These are phyloP conservation scores for Periconia macrospinosa DNA, from an alignment of 2,329 filamentous ascomycete species.

Conservation along the genomic window DNA sequence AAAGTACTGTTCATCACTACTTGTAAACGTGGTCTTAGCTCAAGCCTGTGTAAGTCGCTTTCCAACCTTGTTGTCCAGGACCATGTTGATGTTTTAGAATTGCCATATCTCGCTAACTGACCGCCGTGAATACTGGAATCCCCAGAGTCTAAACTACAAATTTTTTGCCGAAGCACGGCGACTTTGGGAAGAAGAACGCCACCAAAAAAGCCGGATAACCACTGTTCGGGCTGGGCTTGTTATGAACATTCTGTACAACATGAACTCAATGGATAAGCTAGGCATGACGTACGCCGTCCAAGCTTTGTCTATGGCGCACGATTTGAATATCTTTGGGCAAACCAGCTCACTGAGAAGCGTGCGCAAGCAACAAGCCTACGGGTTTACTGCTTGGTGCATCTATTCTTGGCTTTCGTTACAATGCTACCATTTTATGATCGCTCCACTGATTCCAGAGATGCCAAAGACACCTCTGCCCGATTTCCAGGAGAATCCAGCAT, in stretches of 20 bases:
- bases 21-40: constrained; percentile 10
- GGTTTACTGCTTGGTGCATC: not conserved
- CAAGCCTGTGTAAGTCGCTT: constrained; percentile 7
- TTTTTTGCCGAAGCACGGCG: constrained; percentile 2
- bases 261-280: constrained; percentile 1
- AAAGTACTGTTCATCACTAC: constrained; percentile 12
- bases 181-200: constrained; percentile 1
- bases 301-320: not conserved
- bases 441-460: not conserved
- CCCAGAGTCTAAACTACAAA: not conserved
- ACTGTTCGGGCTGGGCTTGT: constrained; percentile 2
- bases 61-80: not conserved
- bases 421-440: not conserved
- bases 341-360: not conserved
- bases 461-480: not conserved
- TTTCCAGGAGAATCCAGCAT: not conserved
- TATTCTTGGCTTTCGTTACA: not conserved
- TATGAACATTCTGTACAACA: not conserved
- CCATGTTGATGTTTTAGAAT: not conserved
- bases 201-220: constrained; percentile 2
- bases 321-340: not conserved
- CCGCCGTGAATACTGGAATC: constrained; percentile 3
- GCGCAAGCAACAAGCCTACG: not conserved
- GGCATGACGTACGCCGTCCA: constrained; percentile 1
- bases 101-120: not conserved